phyloP scores from a whole-genome alignment of 2,329 filamentous ascomycete species.

The Penicillium corylophilum region DNA sequence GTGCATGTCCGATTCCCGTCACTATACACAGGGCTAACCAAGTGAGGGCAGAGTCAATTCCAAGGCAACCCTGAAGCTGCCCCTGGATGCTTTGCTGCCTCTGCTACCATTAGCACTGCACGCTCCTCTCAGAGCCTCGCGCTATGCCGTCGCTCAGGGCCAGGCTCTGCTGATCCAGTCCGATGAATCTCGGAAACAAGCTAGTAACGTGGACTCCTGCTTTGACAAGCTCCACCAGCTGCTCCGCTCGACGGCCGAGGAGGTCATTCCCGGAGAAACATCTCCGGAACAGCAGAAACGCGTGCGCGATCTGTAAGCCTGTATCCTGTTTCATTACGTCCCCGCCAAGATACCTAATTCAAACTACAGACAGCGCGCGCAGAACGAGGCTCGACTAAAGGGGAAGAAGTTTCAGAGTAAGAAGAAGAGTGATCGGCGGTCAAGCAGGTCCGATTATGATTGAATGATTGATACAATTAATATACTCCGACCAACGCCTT shows the following conservation, averaged over 20 bases:
- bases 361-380: constrained; percentile 51
- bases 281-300: constrained; percentile 55
- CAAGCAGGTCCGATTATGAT: constrained; percentile 39
- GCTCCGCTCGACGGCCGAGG: constrained; percentile 52
- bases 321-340: not conserved
- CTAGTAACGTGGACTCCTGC: constrained; percentile 59
- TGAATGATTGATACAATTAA: constrained; percentile 27
- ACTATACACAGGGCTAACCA: constrained; percentile 5
- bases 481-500: constrained; percentile 29
- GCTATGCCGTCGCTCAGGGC: constrained; percentile 56
- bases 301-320: constrained; percentile 54
- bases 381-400: constrained; percentile 58
- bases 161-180: constrained; percentile 60
- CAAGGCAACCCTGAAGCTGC: constrained; percentile 63
- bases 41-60: constrained; percentile 57
- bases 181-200: constrained; percentile 63
- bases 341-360: not conserved
- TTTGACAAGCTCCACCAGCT: constrained; percentile 58
- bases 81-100: constrained; percentile 52
- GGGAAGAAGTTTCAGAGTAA: constrained; percentile 61
- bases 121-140: constrained; percentile 50
- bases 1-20: constrained; percentile 23
- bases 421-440: constrained; percentile 59
- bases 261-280: constrained; percentile 60
- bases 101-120: constrained; percentile 57